A percentile compares a stretch with the other conserved stretches of the same genome.
These are phyloP conservation scores for Cymbidium sinense DNA, from an alignment of 106 monocot species.

Conservation along the genomic window DNA sequence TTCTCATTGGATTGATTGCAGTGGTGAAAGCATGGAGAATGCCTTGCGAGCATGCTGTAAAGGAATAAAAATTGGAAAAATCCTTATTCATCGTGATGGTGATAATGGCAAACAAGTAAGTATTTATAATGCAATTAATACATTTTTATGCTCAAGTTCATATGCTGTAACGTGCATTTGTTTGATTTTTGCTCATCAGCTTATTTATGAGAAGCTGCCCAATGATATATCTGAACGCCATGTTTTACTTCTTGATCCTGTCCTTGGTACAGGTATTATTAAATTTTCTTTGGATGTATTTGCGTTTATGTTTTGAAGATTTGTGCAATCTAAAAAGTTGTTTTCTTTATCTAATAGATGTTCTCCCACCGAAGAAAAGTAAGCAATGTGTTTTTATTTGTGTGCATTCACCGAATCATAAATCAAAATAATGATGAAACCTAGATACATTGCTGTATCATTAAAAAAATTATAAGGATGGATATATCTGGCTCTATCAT, in stretches of 20 bases:
- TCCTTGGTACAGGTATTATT: conserved; percentile 79
- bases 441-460: too few species aligned
- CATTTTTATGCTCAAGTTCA: background rate
- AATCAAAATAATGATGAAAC: too few species aligned
- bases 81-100: conserved; percentile 91
- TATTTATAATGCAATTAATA: background rate
- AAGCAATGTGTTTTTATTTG: background rate
- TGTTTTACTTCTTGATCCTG: conserved; percentile 95
- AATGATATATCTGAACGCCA: conserved; percentile 88
- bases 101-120: conserved; percentile 86
- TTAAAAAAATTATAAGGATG: too few species aligned
- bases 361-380: background rate
- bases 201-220: conserved; percentile 92
- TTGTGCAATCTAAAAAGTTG: background rate
- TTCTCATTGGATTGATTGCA: conserved; percentile 18
- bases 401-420: background rate
- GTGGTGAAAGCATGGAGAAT: conserved; percentile 99
- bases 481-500: too few species aligned
- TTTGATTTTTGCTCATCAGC: conserved; percentile 28
- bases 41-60: conserved; percentile 94
- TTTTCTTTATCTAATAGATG: conserved; percentile 3
- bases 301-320: background rate
- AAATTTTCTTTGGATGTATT: background rate
- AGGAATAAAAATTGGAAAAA: conserved; percentile 97
- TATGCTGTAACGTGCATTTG: background rate